Evolutionary conservation across 306 rosid species (phyloP), one percentile per base, ranked within the genome.

Genomic region (Trifolium dubium): DNA sequence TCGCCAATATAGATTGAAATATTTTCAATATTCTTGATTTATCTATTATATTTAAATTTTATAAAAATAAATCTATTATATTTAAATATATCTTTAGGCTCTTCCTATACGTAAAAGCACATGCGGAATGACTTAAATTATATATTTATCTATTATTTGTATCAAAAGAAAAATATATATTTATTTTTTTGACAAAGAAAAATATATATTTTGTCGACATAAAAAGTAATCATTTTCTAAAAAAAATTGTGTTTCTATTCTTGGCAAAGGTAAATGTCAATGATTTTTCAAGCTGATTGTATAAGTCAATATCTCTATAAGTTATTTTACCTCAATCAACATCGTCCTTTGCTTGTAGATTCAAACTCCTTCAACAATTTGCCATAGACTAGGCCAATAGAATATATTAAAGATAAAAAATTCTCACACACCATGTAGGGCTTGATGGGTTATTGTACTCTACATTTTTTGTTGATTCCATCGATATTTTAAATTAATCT

Each of bases 271-370:
- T 68, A 67, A 47, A 63, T 74, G 74, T 56, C 74, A 63, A 68
- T 23, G 74, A 32, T 65, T 74, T 37, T 44, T 40, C 11, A 11
- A 23, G 15, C 7, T 15, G 43, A 55, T 17, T 41, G 37, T 15
- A 53, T 9, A 40, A 78, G 65, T 63, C 43, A 23, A 23, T 23
- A 23, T 23, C 23, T 23, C 23, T 23, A 23, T 23, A 23, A 64
- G 6, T 51, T 28, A 12, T 17, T 51, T 39, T 53, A 75, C 23
- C 53, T 75, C 35, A 44, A 10, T 46, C 62, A 71, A 43, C 51
- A 41, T 17, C 46, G 17, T 72, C 79, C 23, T 73, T 83, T 76
- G 78, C 83, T 83, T 77, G 59, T 50, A 72, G 79, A 82, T 82
- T 77, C 82, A 82, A 77, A 55, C 65, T 77, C 29, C 28, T 49